Base-by-base conservation (phyloP, 2,329 filamentous ascomycete species). In the Cladophialophora bantiana region DNA sequence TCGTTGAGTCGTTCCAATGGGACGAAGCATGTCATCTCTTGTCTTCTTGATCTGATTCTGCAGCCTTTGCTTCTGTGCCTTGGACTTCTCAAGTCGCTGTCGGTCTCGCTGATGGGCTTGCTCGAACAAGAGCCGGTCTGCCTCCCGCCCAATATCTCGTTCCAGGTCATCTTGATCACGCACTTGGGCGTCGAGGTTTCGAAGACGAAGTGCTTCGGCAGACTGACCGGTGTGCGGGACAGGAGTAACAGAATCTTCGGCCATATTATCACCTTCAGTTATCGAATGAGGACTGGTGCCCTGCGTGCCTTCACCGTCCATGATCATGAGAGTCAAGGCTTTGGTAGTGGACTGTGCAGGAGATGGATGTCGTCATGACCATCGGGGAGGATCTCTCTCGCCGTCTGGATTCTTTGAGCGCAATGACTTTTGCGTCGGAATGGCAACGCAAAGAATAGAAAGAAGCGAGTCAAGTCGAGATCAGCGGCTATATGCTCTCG, bases 161-260 rank as follows among this genome's bases (percentile, higher is more conserved):
- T 97, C 94, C 20, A 98, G 81, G 66, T 97, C 94, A 80, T 94
- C 90, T 77, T 98, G 94, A 74, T 97, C 89, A 65, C 92, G 88
- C 26, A 95, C 88, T 65, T 89, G 85, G 59, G 88, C 86, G 4
- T 90, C 88, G 48, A 93, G 80, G 52, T 85, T 85, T 65, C 84
- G 82, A 34, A 93, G 80, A 20, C 86, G 85, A 59, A 83, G 83
- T 50, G 85, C 84, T 74, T 91, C 89, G 68, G 88, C 86, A 65
- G 85, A 69, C 15, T 65, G 68, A 20, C 59, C 61, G 26, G 59
- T 40, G 35, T 36, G 36, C 15, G 26, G 26, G 2, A 12, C 38
- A 6, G 34, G 52, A 42, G 34, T 20, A n/a, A 42, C 38, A 36
- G 31, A 31, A 20, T 12, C 42, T n/a, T 59, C 56, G 34, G 54